A percentile compares a stretch with the other conserved stretches of the same genome.
Evolutionary conservation across 1,284 basidiomycete species (phyloP).

Genomic region (Cryptococcus floricola): DNA sequence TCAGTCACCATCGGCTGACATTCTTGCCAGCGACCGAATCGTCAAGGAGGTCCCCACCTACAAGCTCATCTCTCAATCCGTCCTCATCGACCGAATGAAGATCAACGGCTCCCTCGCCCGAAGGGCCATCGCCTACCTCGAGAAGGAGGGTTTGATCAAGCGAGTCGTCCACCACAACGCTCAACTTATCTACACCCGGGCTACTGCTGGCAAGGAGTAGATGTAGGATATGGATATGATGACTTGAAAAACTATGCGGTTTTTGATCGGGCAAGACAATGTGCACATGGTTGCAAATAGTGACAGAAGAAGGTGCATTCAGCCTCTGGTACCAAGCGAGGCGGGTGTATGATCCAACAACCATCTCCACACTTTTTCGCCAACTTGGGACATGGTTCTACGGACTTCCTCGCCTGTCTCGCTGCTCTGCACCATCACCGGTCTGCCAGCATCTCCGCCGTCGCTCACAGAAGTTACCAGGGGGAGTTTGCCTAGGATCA

Average conservation of each 20-base stretch:
- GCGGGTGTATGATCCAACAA: constrained; percentile 16
- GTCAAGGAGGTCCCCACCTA: constrained; percentile 99
- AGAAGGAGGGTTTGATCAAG: constrained; percentile 95
- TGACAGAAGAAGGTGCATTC: not conserved
- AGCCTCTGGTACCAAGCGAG: constrained; percentile 23
- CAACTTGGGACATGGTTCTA: constrained; percentile 35
- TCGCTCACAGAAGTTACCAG: constrained; percentile 71
- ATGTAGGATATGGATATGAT: constrained; percentile 21
- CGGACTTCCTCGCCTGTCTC: constrained; percentile 38
- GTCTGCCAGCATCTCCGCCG: constrained; percentile 68
- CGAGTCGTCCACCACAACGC: constrained; percentile 91
- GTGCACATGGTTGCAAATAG: not conserved
- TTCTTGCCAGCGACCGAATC: constrained; percentile 74
- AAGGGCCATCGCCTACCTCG: constrained; percentile 86
- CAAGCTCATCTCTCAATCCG: constrained; percentile 96
- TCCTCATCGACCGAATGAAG: constrained; percentile 86
- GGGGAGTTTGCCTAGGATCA: constrained; percentile 59
- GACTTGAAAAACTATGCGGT: constrained; percentile 5
- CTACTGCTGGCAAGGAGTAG: constrained; percentile 47
- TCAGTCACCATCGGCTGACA: not conserved
- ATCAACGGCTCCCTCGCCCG: constrained; percentile 95
- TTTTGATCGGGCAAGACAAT: not conserved
- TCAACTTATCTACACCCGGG: constrained; percentile 71
- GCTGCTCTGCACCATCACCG: constrained; percentile 49
- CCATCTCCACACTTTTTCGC: constrained; percentile 38